phyloP scores from a whole-genome alignment of 2,329 filamentous ascomycete species.

The Fusarium subglutinans region DNA sequence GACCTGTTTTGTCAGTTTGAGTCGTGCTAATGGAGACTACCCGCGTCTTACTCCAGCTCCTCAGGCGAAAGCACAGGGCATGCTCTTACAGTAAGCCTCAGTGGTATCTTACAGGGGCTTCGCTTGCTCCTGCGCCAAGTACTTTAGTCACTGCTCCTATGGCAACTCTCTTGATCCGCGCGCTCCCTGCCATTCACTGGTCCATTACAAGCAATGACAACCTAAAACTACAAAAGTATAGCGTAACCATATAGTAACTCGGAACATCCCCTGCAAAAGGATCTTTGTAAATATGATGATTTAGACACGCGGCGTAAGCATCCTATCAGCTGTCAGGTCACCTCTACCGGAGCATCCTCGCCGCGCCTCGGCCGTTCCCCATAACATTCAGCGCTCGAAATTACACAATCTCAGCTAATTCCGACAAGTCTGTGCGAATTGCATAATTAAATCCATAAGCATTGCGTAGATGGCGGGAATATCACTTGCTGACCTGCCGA shows the following conservation, averaged over 20 bases:
- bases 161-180: background rate
- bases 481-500: background rate
- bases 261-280: too few species aligned
- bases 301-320: rapidly evolving
- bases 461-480: background rate
- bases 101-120: background rate
- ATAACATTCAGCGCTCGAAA: background rate
- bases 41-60: background rate
- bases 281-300: rapidly evolving
- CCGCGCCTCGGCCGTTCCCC: background rate
- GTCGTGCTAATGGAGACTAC: background rate
- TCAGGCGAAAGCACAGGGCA: background rate
- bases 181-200: background rate
- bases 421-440: background rate
- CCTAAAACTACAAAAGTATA: too few species aligned
- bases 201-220: background rate
- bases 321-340: too few species aligned
- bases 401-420: background rate
- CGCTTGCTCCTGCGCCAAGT: rapidly evolving
- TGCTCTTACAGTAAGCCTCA: background rate
- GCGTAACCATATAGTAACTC: too few species aligned
- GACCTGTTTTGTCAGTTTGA: rapidly evolving
- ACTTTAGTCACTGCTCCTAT: rapidly evolving
- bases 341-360: background rate
- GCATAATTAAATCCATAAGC: too few species aligned